Base-by-base conservation (phyloP, 768 basidiomycete genomes). In the Candolleomyces efflorescens region DNA sequence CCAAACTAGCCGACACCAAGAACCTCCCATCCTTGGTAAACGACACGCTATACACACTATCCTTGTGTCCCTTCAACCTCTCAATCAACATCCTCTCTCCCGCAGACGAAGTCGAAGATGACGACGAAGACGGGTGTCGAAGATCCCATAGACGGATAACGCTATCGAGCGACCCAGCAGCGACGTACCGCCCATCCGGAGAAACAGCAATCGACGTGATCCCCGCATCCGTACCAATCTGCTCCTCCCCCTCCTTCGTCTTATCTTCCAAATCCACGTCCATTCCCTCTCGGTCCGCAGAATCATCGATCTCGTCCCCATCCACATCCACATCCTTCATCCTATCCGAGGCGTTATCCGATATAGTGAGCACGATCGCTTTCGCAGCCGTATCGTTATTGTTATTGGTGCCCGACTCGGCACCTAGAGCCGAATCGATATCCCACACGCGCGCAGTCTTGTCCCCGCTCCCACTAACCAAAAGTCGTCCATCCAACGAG, bases 21-120 rank as follows among this genome's bases (percentile, higher is more conserved):
- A 87, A 89, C 68, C 85, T 85, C 39, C 94, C 94, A 67, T 96
- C 95, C 0, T 92, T 93, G 3, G 92, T 92, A 73, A 97, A 98
- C n/a, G 90, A 90, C 11, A 93, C 79, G 49, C 86, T 86, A 68
- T 93, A 94, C 36, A 93, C 90, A 49, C 85, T 86, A 65, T 93
- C 89, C 60, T 81, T 78, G 69, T 92, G 91, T 0, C 90, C 91
- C 43, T 80, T 72, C 54, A 93, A 73, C 26, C 85, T 76, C 68
- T 91, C 90, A 11, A 53, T 39, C 51, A 53, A 20, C 51, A 48
- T 20, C 32, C 32, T 32, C 18, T 48, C 46, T 13, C 6, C 46
- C 20, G 45, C n/a, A 46, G 20, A 9, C 45, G 10, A 18, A 46
- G 11, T 18, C 45, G 20, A n/a, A 56, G 26, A 3, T 12, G 32